These are phyloP conservation scores for Nematodospora valgi DNA, from an alignment of 805 yeast genomes.

Conservation along the genomic window DNA sequence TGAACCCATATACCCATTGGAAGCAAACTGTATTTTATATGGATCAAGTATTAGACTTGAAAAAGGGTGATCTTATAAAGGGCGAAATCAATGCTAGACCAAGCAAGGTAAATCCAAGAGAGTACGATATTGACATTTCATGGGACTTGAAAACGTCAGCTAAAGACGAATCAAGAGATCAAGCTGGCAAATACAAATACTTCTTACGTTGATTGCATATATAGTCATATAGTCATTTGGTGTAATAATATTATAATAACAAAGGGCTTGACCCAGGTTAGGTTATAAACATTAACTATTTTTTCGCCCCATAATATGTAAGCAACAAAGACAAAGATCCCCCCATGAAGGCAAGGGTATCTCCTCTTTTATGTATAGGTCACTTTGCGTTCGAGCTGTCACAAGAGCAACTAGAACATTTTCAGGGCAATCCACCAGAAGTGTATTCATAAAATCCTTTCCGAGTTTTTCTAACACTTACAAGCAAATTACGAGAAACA, in stretches of 20 bases:
- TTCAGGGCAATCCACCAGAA: neutral
- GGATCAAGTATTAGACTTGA: slow-evolving; percentile 71
- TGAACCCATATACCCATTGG: slow-evolving; percentile 95
- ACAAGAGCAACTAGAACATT: too few relatives aligned
- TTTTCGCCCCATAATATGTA: too few relatives aligned
- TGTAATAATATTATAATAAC: too few relatives aligned
- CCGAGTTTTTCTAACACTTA: slow-evolving; percentile 1
- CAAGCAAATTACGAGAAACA: slow-evolving; percentile 4
- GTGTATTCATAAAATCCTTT: too few relatives aligned
- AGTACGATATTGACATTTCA: slow-evolving; percentile 73
- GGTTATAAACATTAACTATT: too few relatives aligned
- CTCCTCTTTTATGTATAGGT: too few relatives aligned
- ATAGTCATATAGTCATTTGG: too few relatives aligned
- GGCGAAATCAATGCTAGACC: slow-evolving; percentile 78
- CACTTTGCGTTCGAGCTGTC: too few relatives aligned
- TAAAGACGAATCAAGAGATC: slow-evolving; percentile 49
- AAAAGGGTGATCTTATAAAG: slow-evolving; percentile 69
- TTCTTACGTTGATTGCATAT: too few relatives aligned
- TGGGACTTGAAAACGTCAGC: slow-evolving; percentile 50
- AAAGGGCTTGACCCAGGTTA: too few relatives aligned
- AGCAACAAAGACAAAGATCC: too few relatives aligned
- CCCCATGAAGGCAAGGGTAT: too few relatives aligned
- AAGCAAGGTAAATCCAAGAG: slow-evolving; percentile 77
- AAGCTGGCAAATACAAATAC: slow-evolving; percentile 59
- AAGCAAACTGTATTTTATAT: slow-evolving; percentile 95